phyloP scores from a whole-genome alignment of 768 basidiomycete species.

The Strobilomyces confusus region DNA sequence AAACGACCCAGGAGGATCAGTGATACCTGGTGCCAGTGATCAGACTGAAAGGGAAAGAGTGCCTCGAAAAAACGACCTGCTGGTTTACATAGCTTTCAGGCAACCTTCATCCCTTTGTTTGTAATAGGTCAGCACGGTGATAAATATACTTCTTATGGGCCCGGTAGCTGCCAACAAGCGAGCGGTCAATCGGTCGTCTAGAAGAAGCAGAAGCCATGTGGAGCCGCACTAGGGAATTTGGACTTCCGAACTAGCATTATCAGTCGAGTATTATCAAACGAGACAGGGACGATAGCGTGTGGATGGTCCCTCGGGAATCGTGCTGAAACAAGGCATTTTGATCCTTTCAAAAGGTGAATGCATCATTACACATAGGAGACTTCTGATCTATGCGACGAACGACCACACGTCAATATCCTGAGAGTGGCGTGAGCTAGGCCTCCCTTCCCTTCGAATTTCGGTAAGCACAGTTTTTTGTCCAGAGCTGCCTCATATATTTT shows the following conservation, averaged over 20 bases:
- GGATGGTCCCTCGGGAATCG: not conserved
- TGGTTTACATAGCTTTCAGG: not conserved
- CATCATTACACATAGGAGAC: slow-evolving; percentile 6
- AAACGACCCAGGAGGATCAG: not conserved
- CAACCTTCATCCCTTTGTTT: not conserved
- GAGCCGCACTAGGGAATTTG: not conserved
- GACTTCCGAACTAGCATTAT: not conserved
- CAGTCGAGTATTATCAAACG: not conserved
- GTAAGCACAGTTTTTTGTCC: not conserved
- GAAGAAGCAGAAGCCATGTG: not conserved
- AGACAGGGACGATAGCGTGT: not conserved
- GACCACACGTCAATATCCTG: slow-evolving; percentile 9
- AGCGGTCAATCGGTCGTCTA: not conserved
- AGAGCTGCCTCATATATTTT: slow-evolving; percentile 14
- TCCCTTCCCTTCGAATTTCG: slow-evolving; percentile 5
- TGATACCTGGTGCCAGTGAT: not conserved
- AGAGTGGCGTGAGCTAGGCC: slow-evolving; percentile 8
- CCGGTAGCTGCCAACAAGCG: not conserved
- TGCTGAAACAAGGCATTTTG: not conserved
- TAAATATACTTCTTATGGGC: not conserved
- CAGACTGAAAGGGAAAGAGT: slow-evolving; percentile 1
- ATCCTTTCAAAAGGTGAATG: slow-evolving; percentile 11
- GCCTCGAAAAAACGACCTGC: not conserved
- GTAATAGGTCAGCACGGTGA: not conserved
- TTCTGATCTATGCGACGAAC: slow-evolving; percentile 7